Conservation (phyloP, 2,329 filamentous ascomycete genomes). For the Rachicladosporium sp. region DNA sequence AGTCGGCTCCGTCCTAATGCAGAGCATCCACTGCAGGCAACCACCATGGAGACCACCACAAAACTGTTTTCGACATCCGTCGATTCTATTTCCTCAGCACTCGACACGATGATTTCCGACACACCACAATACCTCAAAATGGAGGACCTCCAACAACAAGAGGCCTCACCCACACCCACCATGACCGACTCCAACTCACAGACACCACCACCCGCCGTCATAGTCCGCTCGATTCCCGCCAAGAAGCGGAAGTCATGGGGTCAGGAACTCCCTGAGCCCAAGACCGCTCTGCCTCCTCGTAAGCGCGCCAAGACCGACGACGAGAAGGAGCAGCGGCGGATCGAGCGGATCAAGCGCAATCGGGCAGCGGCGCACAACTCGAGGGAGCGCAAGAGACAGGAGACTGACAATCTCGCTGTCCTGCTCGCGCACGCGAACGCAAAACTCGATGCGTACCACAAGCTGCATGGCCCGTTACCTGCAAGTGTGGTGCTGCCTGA, state of each 20-base stretch:
- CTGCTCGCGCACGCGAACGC: slow-evolving; percentile 20
- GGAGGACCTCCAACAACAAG: slow-evolving; percentile 12
- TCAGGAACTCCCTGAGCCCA: slow-evolving; percentile 88
- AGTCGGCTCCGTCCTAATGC: too few relatives aligned
- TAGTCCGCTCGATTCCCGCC: slow-evolving; percentile 20
- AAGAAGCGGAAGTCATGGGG: slow-evolving; percentile 80
- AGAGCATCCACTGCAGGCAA: too few relatives aligned
- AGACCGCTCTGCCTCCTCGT: slow-evolving; percentile 86
- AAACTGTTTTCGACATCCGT: not conserved
- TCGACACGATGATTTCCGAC: slow-evolving; percentile 7
- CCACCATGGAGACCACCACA: too few relatives aligned
- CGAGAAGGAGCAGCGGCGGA: slow-evolving; percentile 95
- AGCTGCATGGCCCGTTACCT: slow-evolving; percentile 20
- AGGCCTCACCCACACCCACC: slow-evolving; percentile 10
- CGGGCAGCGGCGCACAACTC: slow-evolving; percentile 94
- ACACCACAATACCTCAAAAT: slow-evolving; percentile 12
- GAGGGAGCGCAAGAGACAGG: slow-evolving; percentile 77
- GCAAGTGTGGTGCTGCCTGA: slow-evolving; percentile 21
- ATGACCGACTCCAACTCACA: slow-evolving; percentile 7
- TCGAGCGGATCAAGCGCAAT: slow-evolving; percentile 93
- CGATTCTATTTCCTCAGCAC: too few relatives aligned
- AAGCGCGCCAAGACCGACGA: slow-evolving; percentile 98
- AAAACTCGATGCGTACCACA: slow-evolving; percentile 20
- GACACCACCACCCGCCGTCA: slow-evolving; percentile 16
- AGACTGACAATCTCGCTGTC: slow-evolving; percentile 71